Base-by-base conservation (phyloP, 129 eudicot genomes). In the Silybum marianum region DNA sequence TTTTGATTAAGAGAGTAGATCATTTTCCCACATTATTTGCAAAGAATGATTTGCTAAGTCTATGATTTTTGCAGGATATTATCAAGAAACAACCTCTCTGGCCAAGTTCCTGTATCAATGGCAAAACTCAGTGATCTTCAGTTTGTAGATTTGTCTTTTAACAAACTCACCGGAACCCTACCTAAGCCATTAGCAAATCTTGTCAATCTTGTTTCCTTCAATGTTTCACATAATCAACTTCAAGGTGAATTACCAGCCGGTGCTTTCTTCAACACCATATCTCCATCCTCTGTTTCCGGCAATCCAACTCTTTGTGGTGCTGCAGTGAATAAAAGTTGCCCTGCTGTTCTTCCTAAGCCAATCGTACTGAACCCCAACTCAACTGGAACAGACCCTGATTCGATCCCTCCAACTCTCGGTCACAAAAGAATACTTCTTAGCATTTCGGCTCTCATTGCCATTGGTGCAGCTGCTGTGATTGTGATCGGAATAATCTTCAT, bases 171-270 rank as follows among this genome's bases (percentile, higher is more conserved):
- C 1, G 99, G 98, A 65, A 78, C 87, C 86, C 81, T 95, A 69
- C 99, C 99, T 16, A 95, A 88, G 87, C 89, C 94, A 46, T 85
- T 95, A 23, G 92, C 76, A 66, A 93, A 95, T 85, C 97, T 95
- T 28, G 85, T 34, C n/a, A 90, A 77, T 80, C 95, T 95, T 24
- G 82, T 82, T 24, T 77, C 91, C 25, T 95, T 95, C 83, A 95
- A 95, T 73, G 81, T 93, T 19, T 93, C 99, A 13, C 92, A 95
- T 88, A 95, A 95, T 83, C 88, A 95, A 78, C 87, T 95, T 42
- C 90, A 93, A 82, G 99, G 99, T 32, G 98, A 95, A 82, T 86
- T 95, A 62, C 98, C 98, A 28, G 85, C 90, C 28, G 97, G 99
- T 40, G 81, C 84, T 65, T 95, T 95, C 72, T 95, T 95, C 89